These are phyloP conservation scores for Claviceps paspali DNA, from an alignment of 2,329 filamentous ascomycete species.

Conservation along the genomic window DNA sequence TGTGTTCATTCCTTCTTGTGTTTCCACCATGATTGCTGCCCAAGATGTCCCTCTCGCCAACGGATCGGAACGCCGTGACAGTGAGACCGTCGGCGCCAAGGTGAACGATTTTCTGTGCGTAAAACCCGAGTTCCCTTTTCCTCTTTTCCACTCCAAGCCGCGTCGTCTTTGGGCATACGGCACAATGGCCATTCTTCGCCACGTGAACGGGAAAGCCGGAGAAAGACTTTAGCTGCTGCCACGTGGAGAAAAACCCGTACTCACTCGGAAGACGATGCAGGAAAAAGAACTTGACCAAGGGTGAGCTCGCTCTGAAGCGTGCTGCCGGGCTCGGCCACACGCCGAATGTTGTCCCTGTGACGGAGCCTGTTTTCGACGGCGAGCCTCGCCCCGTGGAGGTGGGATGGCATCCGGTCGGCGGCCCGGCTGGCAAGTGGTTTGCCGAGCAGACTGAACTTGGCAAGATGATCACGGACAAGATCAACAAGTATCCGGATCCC, in stretches of 20 bases:
- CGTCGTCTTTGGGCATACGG: too few species aligned
- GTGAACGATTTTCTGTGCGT: constrained; percentile 19
- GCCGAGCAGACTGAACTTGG: constrained; percentile 39
- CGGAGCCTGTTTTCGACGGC: constrained; percentile 15
- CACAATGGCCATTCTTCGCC: not conserved
- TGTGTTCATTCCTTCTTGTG: not conserved
- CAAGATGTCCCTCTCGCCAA: not conserved
- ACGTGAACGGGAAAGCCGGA: not conserved
- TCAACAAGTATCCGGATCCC: constrained; percentile 39
- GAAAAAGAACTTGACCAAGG: constrained; percentile 19
- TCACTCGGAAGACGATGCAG: constrained; percentile 6
- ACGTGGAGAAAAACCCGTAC: constrained; percentile 3
- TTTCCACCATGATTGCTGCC: too few species aligned
- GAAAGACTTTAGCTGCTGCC: not conserved
- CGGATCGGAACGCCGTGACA: not conserved
- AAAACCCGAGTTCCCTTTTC: constrained; percentile 4
- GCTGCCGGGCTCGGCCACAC: constrained; percentile 16
- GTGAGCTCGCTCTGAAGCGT: constrained; percentile 21
- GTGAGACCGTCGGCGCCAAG: constrained; percentile 17
- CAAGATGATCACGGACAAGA: constrained; percentile 38
- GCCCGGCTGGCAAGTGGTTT: constrained; percentile 41
- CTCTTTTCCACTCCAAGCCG: not conserved
- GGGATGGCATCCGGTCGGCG: constrained; percentile 44
- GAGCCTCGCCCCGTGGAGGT: constrained; percentile 28
- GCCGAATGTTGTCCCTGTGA: constrained; percentile 18